Evolutionary conservation across 1,284 basidiomycete genomes (phyloP).

Genomic region (Takashimella tepidaria): DNA sequence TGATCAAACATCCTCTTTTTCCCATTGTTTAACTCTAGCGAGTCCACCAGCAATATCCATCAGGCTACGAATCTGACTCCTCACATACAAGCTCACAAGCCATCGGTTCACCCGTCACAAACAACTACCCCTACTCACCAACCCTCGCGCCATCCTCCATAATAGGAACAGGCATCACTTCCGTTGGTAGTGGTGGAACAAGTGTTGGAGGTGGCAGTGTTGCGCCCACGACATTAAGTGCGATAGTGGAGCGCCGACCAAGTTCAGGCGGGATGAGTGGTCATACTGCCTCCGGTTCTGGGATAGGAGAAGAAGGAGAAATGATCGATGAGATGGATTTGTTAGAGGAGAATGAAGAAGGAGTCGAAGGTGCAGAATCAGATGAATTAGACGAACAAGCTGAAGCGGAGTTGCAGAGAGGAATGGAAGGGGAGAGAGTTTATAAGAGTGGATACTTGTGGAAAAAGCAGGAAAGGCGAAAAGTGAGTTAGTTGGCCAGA

Average conservation of each 20-base stretch:
- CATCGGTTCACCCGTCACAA: neutral
- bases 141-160: neutral
- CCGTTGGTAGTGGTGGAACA: slow-evolving; percentile 19
- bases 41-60: slow-evolving; percentile 24
- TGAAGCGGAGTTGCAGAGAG: slow-evolving; percentile 53
- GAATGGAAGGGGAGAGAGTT: slow-evolving; percentile 66
- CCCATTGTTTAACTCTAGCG: neutral
- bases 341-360: slow-evolving; percentile 51
- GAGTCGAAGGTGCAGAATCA: slow-evolving; percentile 62
- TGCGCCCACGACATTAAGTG: slow-evolving; percentile 12
- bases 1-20: too few relatives aligned
- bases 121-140: neutral
- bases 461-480: slow-evolving; percentile 95
- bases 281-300: neutral
- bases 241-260: slow-evolving; percentile 11
- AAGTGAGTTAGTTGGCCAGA: slow-evolving; percentile 55
- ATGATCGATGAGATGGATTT: slow-evolving; percentile 62
- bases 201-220: slow-evolving; percentile 6
- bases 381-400: slow-evolving; percentile 51
- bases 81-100: slow-evolving; percentile 58
- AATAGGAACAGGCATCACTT: slow-evolving; percentile 47
- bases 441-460: slow-evolving; percentile 86
- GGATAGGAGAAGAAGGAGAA: slow-evolving; percentile 40
- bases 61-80: slow-evolving; percentile 80
- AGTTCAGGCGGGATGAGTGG: slow-evolving; percentile 16